Conservation (phyloP, 164 flowering plant genomes). For the Annona squamosa region DNA sequence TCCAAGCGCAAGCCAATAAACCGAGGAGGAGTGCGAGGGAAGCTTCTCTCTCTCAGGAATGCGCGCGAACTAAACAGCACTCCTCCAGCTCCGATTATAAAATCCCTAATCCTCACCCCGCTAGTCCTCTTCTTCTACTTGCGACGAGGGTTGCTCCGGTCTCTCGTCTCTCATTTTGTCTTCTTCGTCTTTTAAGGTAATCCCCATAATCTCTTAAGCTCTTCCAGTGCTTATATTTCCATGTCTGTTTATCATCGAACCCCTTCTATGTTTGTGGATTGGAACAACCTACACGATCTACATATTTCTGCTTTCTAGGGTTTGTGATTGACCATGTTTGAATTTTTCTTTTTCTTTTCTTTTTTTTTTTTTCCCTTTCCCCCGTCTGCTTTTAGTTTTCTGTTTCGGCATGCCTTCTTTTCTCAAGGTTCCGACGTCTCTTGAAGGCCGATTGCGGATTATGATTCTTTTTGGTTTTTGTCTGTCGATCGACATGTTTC, state of each 20-base stretch:
- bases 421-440: neutral
- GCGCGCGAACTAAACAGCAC: neutral
- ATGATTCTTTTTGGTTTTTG: neutral
- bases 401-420: neutral
- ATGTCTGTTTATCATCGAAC: too few relatives aligned
- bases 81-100: neutral
- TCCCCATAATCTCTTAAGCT: too few relatives aligned
- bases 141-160: neutral
- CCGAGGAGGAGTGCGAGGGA: neutral
- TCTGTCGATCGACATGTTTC: neutral
- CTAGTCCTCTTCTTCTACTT: neutral
- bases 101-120: neutral
- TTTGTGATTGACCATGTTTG: too few relatives aligned
- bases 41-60: neutral
- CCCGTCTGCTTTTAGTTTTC: neutral
- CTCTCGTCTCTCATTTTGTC: neutral
- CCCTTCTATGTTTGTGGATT: too few relatives aligned
- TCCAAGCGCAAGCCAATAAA: neutral
- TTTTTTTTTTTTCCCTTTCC: neutral
- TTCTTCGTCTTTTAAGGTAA: neutral
- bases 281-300: too few relatives aligned
- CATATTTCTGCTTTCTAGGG: too few relatives aligned
- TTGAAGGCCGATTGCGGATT: neutral
- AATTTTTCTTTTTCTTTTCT: too few relatives aligned
- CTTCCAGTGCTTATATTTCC: too few relatives aligned